Evolutionary conservation across 2,329 filamentous ascomycete species (phyloP).

Genomic region (Didymella pinodella): DNA sequence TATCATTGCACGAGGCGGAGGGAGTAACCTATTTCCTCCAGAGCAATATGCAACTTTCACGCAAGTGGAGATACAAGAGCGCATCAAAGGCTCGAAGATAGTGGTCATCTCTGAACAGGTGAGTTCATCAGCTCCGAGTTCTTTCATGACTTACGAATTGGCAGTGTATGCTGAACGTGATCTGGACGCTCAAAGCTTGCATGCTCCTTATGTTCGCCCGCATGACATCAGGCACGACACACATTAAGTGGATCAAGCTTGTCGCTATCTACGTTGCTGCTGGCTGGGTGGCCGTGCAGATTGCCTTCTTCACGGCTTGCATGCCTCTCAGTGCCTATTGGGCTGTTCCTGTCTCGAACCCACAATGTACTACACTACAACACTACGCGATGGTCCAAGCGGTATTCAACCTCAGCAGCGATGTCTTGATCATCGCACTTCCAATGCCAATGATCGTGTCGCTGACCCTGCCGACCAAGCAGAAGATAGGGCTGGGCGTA

Average conservation of each 20-base stretch:
- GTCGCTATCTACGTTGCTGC: slow-evolving; percentile 58
- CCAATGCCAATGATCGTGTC: slow-evolving; percentile 63
- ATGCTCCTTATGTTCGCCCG: slow-evolving; percentile 66
- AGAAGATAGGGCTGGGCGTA: slow-evolving; percentile 62
- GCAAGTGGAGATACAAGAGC: slow-evolving; percentile 50
- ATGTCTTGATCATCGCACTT: slow-evolving; percentile 66
- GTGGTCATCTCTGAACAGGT: slow-evolving; percentile 57
- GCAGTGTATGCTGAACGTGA: slow-evolving; percentile 69
- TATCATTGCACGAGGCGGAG: slow-evolving; percentile 52
- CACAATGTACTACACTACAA: slow-evolving; percentile 65
- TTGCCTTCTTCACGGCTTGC: slow-evolving; percentile 63
- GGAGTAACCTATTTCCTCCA: slow-evolving; percentile 54
- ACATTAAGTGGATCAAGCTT: slow-evolving; percentile 57
- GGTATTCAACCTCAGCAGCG: slow-evolving; percentile 67
- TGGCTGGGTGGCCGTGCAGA: slow-evolving; percentile 62
- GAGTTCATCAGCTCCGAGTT: slow-evolving; percentile 1
- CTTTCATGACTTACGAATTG: slow-evolving; percentile 45
- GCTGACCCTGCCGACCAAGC: slow-evolving; percentile 59
- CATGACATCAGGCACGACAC: slow-evolving; percentile 58
- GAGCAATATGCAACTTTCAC: slow-evolving; percentile 50
- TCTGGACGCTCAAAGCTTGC: slow-evolving; percentile 65
- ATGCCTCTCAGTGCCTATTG: slow-evolving; percentile 65
- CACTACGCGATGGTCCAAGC: slow-evolving; percentile 67
- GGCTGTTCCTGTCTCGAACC: slow-evolving; percentile 62
- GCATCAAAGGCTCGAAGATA: slow-evolving; percentile 56